These are phyloP conservation scores for Groenewaldozyma salmanticensis DNA, from an alignment of 805 yeast species.

Conservation along the genomic window DNA sequence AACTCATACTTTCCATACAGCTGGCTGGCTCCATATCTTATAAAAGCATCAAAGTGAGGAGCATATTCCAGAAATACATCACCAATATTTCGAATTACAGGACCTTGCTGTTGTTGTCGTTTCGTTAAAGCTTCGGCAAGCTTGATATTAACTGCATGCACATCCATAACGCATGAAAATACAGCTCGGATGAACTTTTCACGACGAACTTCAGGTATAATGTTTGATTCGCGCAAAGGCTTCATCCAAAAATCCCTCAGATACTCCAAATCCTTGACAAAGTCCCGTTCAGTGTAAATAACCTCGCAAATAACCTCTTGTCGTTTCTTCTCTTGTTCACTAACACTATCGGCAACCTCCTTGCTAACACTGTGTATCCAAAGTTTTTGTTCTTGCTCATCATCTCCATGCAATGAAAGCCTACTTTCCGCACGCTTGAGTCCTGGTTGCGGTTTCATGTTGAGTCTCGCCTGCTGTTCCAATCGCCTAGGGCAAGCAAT, in stretches of 20 bases:
- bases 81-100: slow-evolving; percentile 77
- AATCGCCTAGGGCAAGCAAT: slow-evolving; percentile 93
- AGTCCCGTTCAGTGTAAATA: slow-evolving; percentile 87
- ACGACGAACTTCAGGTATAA: slow-evolving; percentile 80
- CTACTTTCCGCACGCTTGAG: slow-evolving; percentile 65
- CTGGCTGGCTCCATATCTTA: slow-evolving; percentile 88
- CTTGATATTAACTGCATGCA: slow-evolving; percentile 70
- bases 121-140: slow-evolving; percentile 84
- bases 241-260: slow-evolving; percentile 89
- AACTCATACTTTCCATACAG: slow-evolving; percentile 92
- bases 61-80: slow-evolving; percentile 79
- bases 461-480: slow-evolving; percentile 90
- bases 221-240: slow-evolving; percentile 77
- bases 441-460: slow-evolving; percentile 81
- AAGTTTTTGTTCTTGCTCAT: slow-evolving; percentile 69
- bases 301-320: slow-evolving; percentile 95
- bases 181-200: slow-evolving; percentile 88
- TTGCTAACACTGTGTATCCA: slow-evolving; percentile 92
- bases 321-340: slow-evolving; percentile 78
- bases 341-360: slow-evolving; percentile 64
- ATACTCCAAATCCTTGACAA: slow-evolving; percentile 88
- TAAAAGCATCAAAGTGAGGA: slow-evolving; percentile 84
- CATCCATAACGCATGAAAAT: slow-evolving; percentile 81
- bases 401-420: slow-evolving; percentile 55
- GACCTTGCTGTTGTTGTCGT: slow-evolving; percentile 76